These are phyloP conservation scores for Nicotiana paniculata DNA, from an alignment of 257 asterid genomes.

Conservation along the genomic window DNA sequence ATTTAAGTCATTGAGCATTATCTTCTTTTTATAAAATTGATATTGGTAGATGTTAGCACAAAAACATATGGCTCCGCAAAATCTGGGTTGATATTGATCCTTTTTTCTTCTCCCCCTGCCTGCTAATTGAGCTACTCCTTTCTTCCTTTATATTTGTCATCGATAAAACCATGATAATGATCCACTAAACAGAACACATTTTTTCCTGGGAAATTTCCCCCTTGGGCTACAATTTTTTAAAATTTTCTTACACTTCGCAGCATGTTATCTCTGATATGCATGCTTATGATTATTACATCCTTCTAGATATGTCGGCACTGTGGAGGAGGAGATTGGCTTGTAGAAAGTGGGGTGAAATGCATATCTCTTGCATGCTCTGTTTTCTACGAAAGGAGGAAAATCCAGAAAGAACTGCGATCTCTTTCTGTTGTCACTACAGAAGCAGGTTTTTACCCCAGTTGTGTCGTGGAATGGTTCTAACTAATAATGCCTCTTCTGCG, in stretches of 20 bases:
- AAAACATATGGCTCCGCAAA: neutral
- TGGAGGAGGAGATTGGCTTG: slow-evolving; percentile 92
- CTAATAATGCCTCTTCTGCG: neutral
- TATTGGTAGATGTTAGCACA: neutral
- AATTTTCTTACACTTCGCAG: too few relatives aligned
- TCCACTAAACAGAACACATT: neutral
- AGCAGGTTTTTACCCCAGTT: slow-evolving; percentile 60
- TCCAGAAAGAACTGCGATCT: slow-evolving; percentile 70
- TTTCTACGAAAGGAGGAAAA: slow-evolving; percentile 79
- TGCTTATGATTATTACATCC: neutral
- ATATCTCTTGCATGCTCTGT: slow-evolving; percentile 77
- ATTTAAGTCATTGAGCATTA: neutral
- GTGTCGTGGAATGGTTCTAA: slow-evolving; percentile 83
- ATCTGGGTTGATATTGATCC: neutral
- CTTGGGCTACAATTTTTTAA: neutral
- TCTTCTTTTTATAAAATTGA: neutral
- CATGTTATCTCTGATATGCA: neutral
- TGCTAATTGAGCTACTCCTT: neutral
- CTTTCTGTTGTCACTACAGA: slow-evolving; percentile 51
- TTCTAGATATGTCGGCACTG: slow-evolving; percentile 82
- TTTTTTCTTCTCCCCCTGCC: neutral
- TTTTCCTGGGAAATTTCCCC: neutral
- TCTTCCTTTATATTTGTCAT: too few relatives aligned
- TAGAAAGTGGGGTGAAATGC: slow-evolving; percentile 89
- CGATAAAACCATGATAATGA: neutral